Base-by-base conservation (phyloP, 345 rosid species). In the Angophora floribunda region DNA sequence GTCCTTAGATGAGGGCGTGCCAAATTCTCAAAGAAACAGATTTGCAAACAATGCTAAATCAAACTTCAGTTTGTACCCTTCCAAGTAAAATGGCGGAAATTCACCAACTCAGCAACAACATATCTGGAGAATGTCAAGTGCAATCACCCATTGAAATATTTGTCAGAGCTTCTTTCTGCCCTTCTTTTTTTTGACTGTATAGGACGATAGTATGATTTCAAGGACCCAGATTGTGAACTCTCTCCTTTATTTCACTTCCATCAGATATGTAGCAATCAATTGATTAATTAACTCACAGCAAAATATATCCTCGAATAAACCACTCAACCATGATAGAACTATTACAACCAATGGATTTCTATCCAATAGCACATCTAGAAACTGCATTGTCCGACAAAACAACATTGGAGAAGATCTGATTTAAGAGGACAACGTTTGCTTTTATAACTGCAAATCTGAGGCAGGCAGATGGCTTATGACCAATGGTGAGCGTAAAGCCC, bases 401-500 rank as follows among this genome's bases (percentile, higher is more conserved):
- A 51, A 49, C 52, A 85, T 36, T 52, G 52, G 11, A 82, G 52
- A 82, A 4, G 41, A 13, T 50, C 55, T 50, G 57, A 51, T 22
- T 12, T 49, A 28, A 13, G 4, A 85, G 19, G 32, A 28, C 3
- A 85, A 7, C 3, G 21, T n/a, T 65, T 14, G 41, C 41, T 30
- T 30, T 65, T n/a, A 78, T 44, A 51, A 50, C 21, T 19, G 86
- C 88, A 70, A 70, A 6, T 67, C 26, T 57, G 85, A 41, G 19
- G 59, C 28, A 32, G 90, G 88, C 21, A 57, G 86, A 85, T 90
- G 92, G 87, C 55, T 86, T 57, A 92, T 85, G 61, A 93, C 90
- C 86, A 91, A 79, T 16, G 92, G 92, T 13, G 89, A 91, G 6
- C 90, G 90, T 9, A 89, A 47, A 84, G 91, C 91, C 45, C 7